These are phyloP conservation scores for Vigna hirtella DNA, from an alignment of 306 rosid species.

Conservation along the genomic window DNA sequence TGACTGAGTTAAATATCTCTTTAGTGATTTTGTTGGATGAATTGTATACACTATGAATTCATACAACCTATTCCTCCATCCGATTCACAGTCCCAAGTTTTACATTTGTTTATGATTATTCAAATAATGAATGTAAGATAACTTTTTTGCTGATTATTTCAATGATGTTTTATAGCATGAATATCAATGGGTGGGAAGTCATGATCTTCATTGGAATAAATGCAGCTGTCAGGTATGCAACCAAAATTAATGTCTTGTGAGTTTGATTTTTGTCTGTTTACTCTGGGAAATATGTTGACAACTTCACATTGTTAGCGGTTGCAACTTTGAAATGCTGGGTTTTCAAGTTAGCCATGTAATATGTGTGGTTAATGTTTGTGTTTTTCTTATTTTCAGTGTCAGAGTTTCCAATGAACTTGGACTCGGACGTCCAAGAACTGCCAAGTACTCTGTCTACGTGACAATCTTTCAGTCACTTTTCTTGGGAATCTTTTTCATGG, in stretches of 20 bases:
- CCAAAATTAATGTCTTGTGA: constrained; percentile 21
- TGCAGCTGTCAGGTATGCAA: constrained; percentile 82
- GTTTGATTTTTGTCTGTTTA: neutral
- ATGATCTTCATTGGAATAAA: constrained; percentile 89
- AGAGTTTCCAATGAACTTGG: constrained; percentile 69
- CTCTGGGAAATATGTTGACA: neutral
- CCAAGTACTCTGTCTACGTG: constrained; percentile 76
- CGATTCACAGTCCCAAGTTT: neutral
- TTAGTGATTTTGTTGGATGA: neutral
- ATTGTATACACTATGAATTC: neutral
- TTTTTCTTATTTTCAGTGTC: constrained; percentile 46
- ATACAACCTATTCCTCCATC: neutral
- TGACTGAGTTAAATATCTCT: neutral
- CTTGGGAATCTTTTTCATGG: constrained; percentile 67
- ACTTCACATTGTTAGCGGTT: constrained; percentile 5
- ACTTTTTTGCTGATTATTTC: constrained; percentile 35
- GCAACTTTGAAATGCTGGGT: neutral
- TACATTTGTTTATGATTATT: constrained; percentile 7
- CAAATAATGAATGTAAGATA: constrained; percentile 21
- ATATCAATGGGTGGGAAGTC: constrained; percentile 75
- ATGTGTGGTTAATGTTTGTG: constrained; percentile 35
- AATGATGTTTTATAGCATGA: constrained; percentile 65
- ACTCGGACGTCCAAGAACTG: constrained; percentile 73
- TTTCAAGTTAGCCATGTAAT: constrained; percentile 1
- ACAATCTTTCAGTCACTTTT: constrained; percentile 73